Base-by-base conservation (phyloP, 2,329 filamentous ascomycete genomes). In the Diaporthe amygdali region DNA sequence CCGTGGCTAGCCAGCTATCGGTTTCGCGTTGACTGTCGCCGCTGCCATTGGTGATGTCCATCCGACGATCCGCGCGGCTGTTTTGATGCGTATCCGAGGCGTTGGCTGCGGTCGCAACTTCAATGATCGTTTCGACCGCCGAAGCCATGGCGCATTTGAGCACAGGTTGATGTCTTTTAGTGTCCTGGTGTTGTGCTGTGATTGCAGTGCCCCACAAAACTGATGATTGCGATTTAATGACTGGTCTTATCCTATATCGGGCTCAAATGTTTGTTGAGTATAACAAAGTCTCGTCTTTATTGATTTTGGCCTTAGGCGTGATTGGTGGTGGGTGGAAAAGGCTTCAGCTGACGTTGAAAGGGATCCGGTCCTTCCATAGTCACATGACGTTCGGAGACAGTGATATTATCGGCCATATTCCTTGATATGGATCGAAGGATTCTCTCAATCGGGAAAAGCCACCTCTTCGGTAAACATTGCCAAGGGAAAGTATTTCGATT, bases 381-480 rank as follows among this genome's bases (percentile, higher is more conserved):
- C 59, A 64, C 10, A 14, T 49, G 44, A 64, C 44, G 59, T 64
- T 37, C n/a, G 20, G n/a, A 10, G 10, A 12, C n/a, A 5, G 7
- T 12, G 12, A 37, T 17, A 9, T 10, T 9, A 47, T 41, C 17
- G 20, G 27, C 15, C 30, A 32, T 32, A 7, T 14, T 25, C n/a
- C 41, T 22, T 12, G 41, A 25, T 46, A 61, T 32, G 22, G 34
- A 37, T 4, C n/a, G 25, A 63, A 63, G 59, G 59, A 25, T 37
- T 47, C 27, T 25, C 41, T 37, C 59, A 25, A 63, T 47, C n/a
- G 10, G 59, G 41, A 3, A 63, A 63, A 47, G 56, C 27, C 39
- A 63, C 25, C 17, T 37, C 7, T 34, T 34, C 25, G 41, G 22
- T 30, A 5, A 3, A 3, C 27, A 34, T 32, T 14, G 12, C 41